Evolutionary conservation across 345 rosid genomes (phyloP).

Genomic region (Sisymbrium irio): DNA sequence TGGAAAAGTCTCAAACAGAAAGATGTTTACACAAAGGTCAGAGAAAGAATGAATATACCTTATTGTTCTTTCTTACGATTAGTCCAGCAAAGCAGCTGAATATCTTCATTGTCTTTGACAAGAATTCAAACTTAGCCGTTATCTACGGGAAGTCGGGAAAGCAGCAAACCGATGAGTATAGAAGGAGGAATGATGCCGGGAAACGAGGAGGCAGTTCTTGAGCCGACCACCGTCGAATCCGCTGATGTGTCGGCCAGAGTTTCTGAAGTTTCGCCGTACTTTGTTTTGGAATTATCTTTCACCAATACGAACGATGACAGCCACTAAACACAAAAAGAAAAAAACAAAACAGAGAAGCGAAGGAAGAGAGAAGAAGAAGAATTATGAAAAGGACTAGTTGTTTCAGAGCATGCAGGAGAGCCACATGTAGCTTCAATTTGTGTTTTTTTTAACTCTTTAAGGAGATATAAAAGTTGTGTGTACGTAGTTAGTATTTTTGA

Average conservation of each 20-base stretch:
- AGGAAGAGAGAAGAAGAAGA: conserved; percentile 1
- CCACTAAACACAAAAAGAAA: neutral
- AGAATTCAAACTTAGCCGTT: conserved; percentile 50
- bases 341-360: neutral
- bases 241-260: conserved; percentile 73
- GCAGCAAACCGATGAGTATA: conserved; percentile 31
- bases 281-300: conserved; percentile 15
- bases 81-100: conserved; percentile 45
- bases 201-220: conserved; percentile 39
- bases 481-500: conserved; percentile 2
- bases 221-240: conserved; percentile 42
- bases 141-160: conserved; percentile 70
- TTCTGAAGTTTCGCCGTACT: conserved; percentile 42
- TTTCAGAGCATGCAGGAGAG: conserved; percentile 27
- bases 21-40: neutral
- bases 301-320: conserved; percentile 25
- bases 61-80: conserved; percentile 40
- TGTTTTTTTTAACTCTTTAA: too few species aligned
- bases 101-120: conserved; percentile 40
- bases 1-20: too few species aligned
- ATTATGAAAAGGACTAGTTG: conserved; percentile 9
- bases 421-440: conserved; percentile 22
- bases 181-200: conserved; percentile 35
- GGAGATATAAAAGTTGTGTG: conserved; percentile 12
- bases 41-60: conserved; percentile 39